Percentiles rank a stretch among this genome's conserved stretches.
Evolutionary conservation across 352 stramenopile species (phyloP).

Genomic region (Phytophthora hybrid): DNA sequence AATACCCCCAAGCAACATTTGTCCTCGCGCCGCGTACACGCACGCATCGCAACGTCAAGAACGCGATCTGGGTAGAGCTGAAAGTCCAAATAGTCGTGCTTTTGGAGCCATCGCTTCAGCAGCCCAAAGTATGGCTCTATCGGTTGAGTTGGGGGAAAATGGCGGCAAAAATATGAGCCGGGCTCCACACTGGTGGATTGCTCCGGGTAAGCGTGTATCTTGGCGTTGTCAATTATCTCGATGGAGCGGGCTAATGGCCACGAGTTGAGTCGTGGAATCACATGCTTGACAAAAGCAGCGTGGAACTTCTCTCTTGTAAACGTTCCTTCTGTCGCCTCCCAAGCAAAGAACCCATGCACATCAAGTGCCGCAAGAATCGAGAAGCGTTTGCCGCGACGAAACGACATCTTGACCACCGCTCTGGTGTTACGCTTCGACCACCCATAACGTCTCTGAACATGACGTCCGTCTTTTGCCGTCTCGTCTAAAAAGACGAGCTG

Average conservation of each 20-base stretch:
- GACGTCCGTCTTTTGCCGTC: background rate
- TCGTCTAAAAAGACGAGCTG: background rate
- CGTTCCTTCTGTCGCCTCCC: background rate
- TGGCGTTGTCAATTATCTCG: background rate
- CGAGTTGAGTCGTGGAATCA: background rate
- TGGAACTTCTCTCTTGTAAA: background rate
- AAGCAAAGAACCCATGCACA: background rate
- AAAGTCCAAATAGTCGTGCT: background rate
- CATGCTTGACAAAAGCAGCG: background rate
- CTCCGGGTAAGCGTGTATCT: background rate
- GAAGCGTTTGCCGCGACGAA: background rate
- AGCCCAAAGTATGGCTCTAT: background rate
- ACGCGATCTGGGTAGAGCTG: conserved; percentile 4
- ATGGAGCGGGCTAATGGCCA: background rate
- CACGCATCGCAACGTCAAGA: conserved; percentile 11
- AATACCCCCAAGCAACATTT: conserved; percentile 15
- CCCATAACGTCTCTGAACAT: background rate
- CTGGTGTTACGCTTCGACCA: background rate
- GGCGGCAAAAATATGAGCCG: background rate
- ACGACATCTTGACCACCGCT: background rate
- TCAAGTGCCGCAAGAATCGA: background rate
- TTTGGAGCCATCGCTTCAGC: background rate
- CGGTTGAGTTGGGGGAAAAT: background rate
- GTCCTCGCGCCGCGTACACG: conserved; percentile 6
- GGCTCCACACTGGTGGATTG: background rate